Base-by-base conservation (phyloP, 768 basidiomycete genomes). In the Pleurotus tuber-regium region DNA sequence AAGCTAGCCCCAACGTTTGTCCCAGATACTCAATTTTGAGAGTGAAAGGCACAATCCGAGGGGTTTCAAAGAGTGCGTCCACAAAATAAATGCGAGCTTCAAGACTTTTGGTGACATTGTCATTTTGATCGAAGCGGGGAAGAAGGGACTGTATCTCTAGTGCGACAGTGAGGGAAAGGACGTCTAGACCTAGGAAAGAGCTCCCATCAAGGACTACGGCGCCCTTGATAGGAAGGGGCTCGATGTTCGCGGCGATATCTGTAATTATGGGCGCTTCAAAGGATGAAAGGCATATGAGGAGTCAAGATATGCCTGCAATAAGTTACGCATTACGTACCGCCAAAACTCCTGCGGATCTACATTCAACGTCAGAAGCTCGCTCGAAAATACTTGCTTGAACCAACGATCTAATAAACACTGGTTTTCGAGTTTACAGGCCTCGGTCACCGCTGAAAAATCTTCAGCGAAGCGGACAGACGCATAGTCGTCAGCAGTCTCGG, bases 341-440 rank as follows among this genome's bases (percentile, higher is more conserved):
- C 67, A 52, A 63, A 53, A 43, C 64, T 67, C 67, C 65, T 69
- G 52, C 33, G 39, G 18, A 21, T 41, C 10, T 28, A 43, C 18
- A 40, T 25, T 30, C 0, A 19, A 8, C n/a, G 24, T 26, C 8
- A 26, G 24, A 7, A 19, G 10, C 12, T 43, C 1, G n/a, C 8
- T 21, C 41, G 4, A 8, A 16, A 3, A 26, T 21, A 11, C 12
- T 26, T 18, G 28, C 16, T 31, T 14, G 16, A 21, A 58, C 64
- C 50, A 44, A 66, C 70, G 66, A 71, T 43, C 68, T 68, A 21
- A 58, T 56, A 6, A 71, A 53, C 41, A 68, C 54, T 4, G 70
- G 68, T 60, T 59, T 16, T 60, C 55, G 12, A 69, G 57, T 2
- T 47, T 36, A 50, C 68, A 69, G n/a, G 57, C 66, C n/a, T 63